These are phyloP conservation scores for Gaertneriomyces sp. DNA, from an alignment of 192 early-diverging fungal genomes.

Conservation along the genomic window DNA sequence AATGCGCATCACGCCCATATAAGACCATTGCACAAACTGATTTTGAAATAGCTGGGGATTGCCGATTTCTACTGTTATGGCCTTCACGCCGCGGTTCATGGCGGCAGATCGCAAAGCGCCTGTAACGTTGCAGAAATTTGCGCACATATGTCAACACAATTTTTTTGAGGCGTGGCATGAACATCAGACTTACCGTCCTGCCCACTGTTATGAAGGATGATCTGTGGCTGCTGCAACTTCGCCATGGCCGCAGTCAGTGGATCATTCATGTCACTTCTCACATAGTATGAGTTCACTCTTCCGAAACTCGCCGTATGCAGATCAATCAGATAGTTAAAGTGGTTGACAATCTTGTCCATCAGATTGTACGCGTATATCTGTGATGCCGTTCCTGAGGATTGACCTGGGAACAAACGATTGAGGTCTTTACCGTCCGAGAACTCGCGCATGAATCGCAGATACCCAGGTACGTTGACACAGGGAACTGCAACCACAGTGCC, in stretches of 20 bases:
- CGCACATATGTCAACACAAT: background rate
- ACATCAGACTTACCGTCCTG: constrained; percentile 56
- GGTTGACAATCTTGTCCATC: constrained; percentile 71
- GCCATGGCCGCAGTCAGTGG: constrained; percentile 68
- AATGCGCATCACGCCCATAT: constrained; percentile 64
- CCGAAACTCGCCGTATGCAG: constrained; percentile 85
- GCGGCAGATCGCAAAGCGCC: constrained; percentile 84
- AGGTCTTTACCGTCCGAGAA: constrained; percentile 86
- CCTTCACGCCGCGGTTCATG: constrained; percentile 67
- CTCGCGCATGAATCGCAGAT: constrained; percentile 70
- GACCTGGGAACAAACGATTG: constrained; percentile 81
- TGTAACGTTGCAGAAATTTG: background rate
- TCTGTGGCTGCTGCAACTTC: constrained; percentile 79
- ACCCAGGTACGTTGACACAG: constrained; percentile 84
- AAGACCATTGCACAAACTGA: constrained; percentile 72
- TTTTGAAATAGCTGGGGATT: constrained; percentile 85
- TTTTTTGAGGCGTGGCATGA: too few relatives aligned
- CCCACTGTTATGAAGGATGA: constrained; percentile 59
- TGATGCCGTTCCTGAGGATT: constrained; percentile 60
- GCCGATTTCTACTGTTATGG: constrained; percentile 91
- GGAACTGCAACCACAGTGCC: constrained; percentile 87
- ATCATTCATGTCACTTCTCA: constrained; percentile 82
- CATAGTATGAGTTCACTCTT: constrained; percentile 83
- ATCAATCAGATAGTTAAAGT: constrained; percentile 84
- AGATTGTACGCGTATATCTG: constrained; percentile 81